Conservation (phyloP, 176 grass and related monocot species). For the Coix lacrymajobi region DNA sequence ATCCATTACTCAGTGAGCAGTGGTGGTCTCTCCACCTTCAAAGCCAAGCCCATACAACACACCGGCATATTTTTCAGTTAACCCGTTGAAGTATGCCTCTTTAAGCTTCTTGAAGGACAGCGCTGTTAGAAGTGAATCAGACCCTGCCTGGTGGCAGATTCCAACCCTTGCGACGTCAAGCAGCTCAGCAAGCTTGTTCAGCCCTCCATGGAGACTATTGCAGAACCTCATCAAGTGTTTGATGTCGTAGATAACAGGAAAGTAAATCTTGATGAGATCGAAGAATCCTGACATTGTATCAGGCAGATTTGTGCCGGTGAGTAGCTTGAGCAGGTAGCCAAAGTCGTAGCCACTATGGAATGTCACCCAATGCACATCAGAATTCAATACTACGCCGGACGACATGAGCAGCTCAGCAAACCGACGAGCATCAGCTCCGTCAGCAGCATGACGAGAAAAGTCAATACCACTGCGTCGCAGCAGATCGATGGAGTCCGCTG, state of each 20-base stretch:
- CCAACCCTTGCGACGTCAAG: constrained; percentile 57
- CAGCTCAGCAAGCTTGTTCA: constrained; percentile 61
- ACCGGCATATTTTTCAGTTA: constrained; percentile 59
- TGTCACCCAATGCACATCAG: constrained; percentile 53
- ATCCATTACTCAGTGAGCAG: constrained; percentile 55
- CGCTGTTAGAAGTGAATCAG: constrained; percentile 57
- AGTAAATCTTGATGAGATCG: constrained; percentile 60
- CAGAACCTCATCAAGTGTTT: constrained; percentile 70
- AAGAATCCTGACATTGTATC: constrained; percentile 46
- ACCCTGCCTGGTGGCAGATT: constrained; percentile 62
- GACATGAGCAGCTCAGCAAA: constrained; percentile 75
- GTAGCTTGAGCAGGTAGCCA: constrained; percentile 53
- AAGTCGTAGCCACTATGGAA: constrained; percentile 73
- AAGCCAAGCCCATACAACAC: constrained; percentile 69
- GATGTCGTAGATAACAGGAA: constrained; percentile 59
- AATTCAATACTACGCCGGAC: constrained; percentile 47
- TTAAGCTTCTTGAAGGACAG: constrained; percentile 63
- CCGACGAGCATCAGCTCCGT: constrained; percentile 34
- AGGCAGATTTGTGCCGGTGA: constrained; percentile 39
- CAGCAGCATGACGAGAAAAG: constrained; percentile 36
- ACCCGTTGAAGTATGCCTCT: constrained; percentile 57
- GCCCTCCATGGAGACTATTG: constrained; percentile 50
- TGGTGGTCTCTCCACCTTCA: constrained; percentile 55
- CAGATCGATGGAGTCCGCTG: constrained; percentile 56
- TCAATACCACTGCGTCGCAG: constrained; percentile 52